phyloP scores from a whole-genome alignment of 306 rosid species.

The Myrica gale region DNA sequence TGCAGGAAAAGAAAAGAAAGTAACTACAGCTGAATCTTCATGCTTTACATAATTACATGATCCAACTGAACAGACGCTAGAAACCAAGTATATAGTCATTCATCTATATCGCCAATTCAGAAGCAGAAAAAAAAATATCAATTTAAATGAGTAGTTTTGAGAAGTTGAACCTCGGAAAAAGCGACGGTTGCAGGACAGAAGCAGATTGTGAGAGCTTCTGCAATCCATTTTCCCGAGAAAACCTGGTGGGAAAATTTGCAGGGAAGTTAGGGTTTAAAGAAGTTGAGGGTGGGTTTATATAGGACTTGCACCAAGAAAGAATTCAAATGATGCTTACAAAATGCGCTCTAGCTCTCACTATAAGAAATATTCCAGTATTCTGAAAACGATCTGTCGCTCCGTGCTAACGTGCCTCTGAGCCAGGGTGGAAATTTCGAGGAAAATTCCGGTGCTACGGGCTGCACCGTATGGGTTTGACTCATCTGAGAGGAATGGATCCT shows the following conservation, averaged over 20 bases:
- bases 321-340: slow-evolving; percentile 14
- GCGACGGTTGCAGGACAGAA: slow-evolving; percentile 24
- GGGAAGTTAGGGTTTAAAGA: slow-evolving; percentile 35
- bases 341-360: neutral
- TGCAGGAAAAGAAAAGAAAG: neutral
- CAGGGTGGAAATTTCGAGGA: slow-evolving; percentile 18
- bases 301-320: neutral
- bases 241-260: neutral
- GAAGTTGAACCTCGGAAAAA: slow-evolving; percentile 41
- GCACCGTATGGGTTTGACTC: slow-evolving; percentile 16
- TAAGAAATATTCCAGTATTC: neutral
- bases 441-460: slow-evolving; percentile 15
- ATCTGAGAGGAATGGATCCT: too few relatives aligned
- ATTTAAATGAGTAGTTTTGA: neutral
- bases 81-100: neutral
- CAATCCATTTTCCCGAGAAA: slow-evolving; percentile 33
- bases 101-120: neutral
- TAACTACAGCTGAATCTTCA: neutral
- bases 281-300: slow-evolving; percentile 15
- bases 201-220: slow-evolving; percentile 2
- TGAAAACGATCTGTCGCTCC: neutral
- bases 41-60: neutral
- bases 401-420: neutral
- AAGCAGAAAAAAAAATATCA: neutral
- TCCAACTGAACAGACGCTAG: neutral